Percentiles rank a stretch among this genome's conserved stretches.
phyloP scores from a whole-genome alignment of 768 basidiomycete species.

The Hericium erinaceus region DNA sequence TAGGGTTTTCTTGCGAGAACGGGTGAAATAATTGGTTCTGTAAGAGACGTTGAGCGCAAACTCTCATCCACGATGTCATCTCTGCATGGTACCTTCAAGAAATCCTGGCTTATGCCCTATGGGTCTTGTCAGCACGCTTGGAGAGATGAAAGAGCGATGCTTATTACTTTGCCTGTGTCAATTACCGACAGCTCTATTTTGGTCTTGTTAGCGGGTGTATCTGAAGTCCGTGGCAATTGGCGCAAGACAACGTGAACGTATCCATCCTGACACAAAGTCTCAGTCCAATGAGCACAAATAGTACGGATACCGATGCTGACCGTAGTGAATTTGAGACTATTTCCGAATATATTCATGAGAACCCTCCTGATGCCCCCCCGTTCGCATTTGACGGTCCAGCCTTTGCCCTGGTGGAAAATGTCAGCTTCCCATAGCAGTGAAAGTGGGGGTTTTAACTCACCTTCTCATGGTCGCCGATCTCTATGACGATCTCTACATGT shows the following conservation, averaged over 20 bases:
- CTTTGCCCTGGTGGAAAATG: slow-evolving; percentile 31
- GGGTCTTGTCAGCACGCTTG: background rate
- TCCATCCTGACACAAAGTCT: slow-evolving; percentile 46
- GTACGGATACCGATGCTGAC: slow-evolving; percentile 30
- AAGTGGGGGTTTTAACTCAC: slow-evolving; percentile 30
- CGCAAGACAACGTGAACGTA: slow-evolving; percentile 81
- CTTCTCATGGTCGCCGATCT: slow-evolving; percentile 64
- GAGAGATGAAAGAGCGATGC: background rate
- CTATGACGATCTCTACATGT: slow-evolving; percentile 81
- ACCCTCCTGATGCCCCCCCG: slow-evolving; percentile 88
- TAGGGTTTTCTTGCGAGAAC: slow-evolving; percentile 92
- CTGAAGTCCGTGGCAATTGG: slow-evolving; percentile 50
- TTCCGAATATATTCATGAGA: slow-evolving; percentile 91
- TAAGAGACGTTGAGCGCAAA: background rate
- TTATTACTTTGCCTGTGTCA: slow-evolving; percentile 78
- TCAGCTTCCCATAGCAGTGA: background rate
- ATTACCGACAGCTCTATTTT: slow-evolving; percentile 77
- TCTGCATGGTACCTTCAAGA: slow-evolving; percentile 56
- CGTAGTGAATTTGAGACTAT: slow-evolving; percentile 86
- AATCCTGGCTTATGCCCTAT: slow-evolving; percentile 86
- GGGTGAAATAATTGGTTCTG: slow-evolving; percentile 94
- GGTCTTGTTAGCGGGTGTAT: slow-evolving; percentile 46
- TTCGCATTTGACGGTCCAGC: slow-evolving; percentile 83
- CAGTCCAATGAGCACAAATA: background rate
- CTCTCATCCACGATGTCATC: background rate